A percentile compares a stretch with the other conserved stretches of the same genome.
Conservation (phyloP, 2,329 filamentous ascomycete genomes). For the Fusarium annulatum region DNA sequence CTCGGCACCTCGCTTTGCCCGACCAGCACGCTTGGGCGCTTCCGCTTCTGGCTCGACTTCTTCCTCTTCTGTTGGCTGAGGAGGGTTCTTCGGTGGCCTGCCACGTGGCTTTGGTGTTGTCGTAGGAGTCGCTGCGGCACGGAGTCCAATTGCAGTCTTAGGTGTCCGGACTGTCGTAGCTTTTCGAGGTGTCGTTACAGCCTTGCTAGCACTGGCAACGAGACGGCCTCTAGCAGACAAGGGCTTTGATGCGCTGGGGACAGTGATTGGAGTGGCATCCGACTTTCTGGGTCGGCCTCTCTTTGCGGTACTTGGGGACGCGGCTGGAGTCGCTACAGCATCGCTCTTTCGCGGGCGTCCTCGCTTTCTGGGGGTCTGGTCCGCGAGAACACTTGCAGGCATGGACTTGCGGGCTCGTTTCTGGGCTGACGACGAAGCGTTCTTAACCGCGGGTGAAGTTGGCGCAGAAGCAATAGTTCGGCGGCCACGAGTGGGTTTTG, state of each 20-base stretch:
- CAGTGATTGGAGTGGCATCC: conserved; percentile 11
- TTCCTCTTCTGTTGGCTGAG: conserved; percentile 6
- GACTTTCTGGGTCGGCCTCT: conserved; percentile 42
- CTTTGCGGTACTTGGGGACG: conserved; percentile 24
- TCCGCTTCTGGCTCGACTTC: conserved; percentile 5
- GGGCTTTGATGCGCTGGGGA: conserved; percentile 17
- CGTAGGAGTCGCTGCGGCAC: conserved; percentile 11
- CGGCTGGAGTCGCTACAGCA: conserved; percentile 26
- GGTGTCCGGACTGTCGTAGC: conserved; percentile 6
- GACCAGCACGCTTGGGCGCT: conserved; percentile 1
- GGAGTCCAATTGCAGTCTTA: conserved; percentile 22
- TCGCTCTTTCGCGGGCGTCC: conserved; percentile 43
- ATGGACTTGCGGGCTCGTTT: conserved; percentile 39
- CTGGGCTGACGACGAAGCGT: conserved; percentile 12
- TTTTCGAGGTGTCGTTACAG: conserved; percentile 11
- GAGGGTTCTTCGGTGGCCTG: conserved; percentile 35
- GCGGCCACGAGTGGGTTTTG: conserved; percentile 18
- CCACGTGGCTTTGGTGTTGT: conserved; percentile 40
- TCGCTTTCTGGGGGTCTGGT: conserved; percentile 38
- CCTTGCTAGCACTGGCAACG: conserved; percentile 27
- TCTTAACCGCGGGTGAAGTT: conserved; percentile 21
- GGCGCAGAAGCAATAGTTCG: conserved; percentile 28
- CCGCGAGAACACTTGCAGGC: conserved; percentile 25
- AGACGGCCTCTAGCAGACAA: conserved; percentile 22
- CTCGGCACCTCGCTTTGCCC: not conserved